These are phyloP conservation scores for Cyberlindnera galapagoensis DNA, from an alignment of 805 yeast species.

Conservation along the genomic window DNA sequence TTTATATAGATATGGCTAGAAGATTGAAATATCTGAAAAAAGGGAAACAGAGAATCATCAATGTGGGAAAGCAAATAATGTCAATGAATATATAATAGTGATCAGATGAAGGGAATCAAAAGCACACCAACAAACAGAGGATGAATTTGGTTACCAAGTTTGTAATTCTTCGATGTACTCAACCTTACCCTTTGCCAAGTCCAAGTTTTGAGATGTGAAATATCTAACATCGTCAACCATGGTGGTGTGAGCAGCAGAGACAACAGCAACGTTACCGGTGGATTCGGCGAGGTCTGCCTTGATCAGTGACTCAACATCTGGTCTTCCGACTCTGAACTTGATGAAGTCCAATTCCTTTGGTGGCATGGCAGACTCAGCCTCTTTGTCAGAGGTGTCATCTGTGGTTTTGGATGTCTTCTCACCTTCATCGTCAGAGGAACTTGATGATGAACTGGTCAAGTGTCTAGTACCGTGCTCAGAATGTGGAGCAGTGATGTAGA, in stretches of 20 bases:
- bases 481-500: constrained; percentile 20
- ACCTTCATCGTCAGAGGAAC: constrained; percentile 4
- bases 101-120: too few relatives aligned
- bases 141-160: constrained; percentile 53
- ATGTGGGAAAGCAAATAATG: too few relatives aligned
- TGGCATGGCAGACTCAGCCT: constrained; percentile 1
- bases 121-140: too few relatives aligned
- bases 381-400: constrained; percentile 1
- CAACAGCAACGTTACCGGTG: constrained; percentile 35
- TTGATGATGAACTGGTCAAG: constrained; percentile 6
- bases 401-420: constrained; percentile 1
- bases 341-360: constrained; percentile 23
- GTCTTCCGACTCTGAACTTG: constrained; percentile 40
- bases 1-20: too few relatives aligned
- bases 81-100: too few relatives aligned
- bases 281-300: constrained; percentile 32
- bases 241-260: constrained; percentile 49
- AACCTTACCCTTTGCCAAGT: constrained; percentile 31
- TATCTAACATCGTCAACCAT: constrained; percentile 49
- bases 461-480: constrained; percentile 9
- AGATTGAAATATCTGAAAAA: too few relatives aligned
- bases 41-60: too few relatives aligned
- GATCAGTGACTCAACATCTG: constrained; percentile 33
- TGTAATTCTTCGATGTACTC: constrained; percentile 54
- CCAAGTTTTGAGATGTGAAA: constrained; percentile 31